Percentiles rank a stretch among this genome's conserved stretches.
These are phyloP conservation scores for Ustilago shanxiensis DNA, from an alignment of 1,284 basidiomycete species.

Conservation along the genomic window DNA sequence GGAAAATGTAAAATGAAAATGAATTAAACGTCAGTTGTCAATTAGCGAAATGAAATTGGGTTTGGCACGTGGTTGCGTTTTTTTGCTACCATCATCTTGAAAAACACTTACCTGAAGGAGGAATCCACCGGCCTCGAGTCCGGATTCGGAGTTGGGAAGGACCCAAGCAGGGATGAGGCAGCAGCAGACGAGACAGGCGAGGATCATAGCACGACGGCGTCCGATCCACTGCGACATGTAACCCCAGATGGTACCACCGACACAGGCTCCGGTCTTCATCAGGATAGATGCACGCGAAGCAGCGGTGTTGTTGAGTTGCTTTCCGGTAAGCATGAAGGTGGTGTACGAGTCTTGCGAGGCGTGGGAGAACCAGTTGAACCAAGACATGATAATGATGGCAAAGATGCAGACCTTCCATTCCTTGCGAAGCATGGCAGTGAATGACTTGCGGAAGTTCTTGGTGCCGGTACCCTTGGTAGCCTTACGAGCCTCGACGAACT, in stretches of 20 bases:
- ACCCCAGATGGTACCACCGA: constrained; percentile 56
- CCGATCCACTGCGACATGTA: constrained; percentile 59
- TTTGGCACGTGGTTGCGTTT: constrained; percentile 11
- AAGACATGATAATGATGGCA: constrained; percentile 36
- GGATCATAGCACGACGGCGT: constrained; percentile 50
- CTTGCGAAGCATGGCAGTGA: constrained; percentile 30
- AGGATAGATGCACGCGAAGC: constrained; percentile 54
- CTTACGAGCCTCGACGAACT: constrained; percentile 53
- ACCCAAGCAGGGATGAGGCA: constrained; percentile 60
- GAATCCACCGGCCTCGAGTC: constrained; percentile 57
- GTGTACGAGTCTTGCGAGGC: constrained; percentile 49
- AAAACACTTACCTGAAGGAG: constrained; percentile 45
- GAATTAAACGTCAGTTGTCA: constrained; percentile 25
- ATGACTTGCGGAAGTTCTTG: constrained; percentile 38
- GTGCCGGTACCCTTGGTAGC: constrained; percentile 39
- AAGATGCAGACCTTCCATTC: constrained; percentile 47
- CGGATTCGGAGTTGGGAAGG: constrained; percentile 46
- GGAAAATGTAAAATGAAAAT: constrained; percentile 8
- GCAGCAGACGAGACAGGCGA: constrained; percentile 40
- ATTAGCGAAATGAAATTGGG: not conserved
- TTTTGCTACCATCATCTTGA: not conserved
- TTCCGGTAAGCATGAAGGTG: constrained; percentile 53
- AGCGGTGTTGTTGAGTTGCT: constrained; percentile 40
- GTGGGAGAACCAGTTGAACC: constrained; percentile 53
- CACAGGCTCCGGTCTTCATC: constrained; percentile 49